Evolutionary conservation across 2,329 filamentous ascomycete genomes (phyloP), one percentile per base, ranked within the genome.

Genomic region (Neospermospora avenae): DNA sequence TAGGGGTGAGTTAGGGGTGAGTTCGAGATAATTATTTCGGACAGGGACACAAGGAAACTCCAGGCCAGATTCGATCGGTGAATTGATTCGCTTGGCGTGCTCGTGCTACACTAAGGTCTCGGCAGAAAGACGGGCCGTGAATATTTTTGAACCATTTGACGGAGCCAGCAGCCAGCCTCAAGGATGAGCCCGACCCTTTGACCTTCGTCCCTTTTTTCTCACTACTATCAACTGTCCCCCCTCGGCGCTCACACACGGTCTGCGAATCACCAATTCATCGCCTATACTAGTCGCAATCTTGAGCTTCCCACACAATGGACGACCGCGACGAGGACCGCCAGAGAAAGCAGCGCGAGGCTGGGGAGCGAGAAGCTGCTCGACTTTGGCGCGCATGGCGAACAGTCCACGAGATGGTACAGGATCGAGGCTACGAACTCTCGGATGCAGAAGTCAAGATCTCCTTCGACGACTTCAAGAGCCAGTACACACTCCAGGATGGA

Each of bases 311-410:
- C n/a, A 68, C 60, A 41, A 57, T 57, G 53, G 55, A 72, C 68
- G 68, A 68, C 66, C 18, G 56, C 39, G 70, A 72, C 31, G 69
- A 72, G 54, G 70, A 72, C 59, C 67, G 66, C 16, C 51, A 57
- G 25, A 67, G 64, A 49, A 71, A 70, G 66, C 63, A 66, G 58
- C 63, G 65, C 28, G 71, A 72, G 62, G 70, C 74, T 54, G 72
- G 73, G 18, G 72, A 77, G 46, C 70, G 75, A 61, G 77, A 79
- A 66, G 65, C 74, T 25, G 81, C 84, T 66, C 86, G 90, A 73
- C 85, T 97, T 68, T 99, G 95, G 93, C 90, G 93, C 76, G 91
- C 93, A 70, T 96, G 91, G 85, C 86, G 87, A 76, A 99, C 95
- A 8, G 87, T 92, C 52, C 91, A 96, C 76, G 91, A 99, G 81